phyloP scores from a whole-genome alignment of 495 filamentous ascomycete genomes.

The Bacidia gigantensis region DNA sequence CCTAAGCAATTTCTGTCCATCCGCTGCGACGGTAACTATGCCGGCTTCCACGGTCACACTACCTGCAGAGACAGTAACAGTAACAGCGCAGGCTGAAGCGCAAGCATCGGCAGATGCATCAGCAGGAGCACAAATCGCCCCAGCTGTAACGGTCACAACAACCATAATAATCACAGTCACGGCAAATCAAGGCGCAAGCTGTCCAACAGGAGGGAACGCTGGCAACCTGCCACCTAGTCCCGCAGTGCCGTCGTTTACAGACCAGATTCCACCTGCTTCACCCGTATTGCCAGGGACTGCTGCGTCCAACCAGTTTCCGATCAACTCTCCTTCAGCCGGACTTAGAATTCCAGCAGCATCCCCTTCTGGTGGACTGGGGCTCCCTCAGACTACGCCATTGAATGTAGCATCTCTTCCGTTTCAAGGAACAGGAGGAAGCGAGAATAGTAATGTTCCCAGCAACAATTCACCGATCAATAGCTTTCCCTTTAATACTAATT shows the following conservation, averaged over 20 bases:
- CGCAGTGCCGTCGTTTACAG: background rate
- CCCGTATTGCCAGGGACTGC: background rate
- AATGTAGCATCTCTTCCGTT: background rate
- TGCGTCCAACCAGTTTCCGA: background rate
- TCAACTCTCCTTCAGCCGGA: background rate
- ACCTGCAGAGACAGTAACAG: constrained; percentile 10
- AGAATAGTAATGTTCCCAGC: background rate
- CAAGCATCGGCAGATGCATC: background rate
- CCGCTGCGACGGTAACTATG: constrained; percentile 7
- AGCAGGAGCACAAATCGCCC: background rate
- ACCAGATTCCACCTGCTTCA: background rate
- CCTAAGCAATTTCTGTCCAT: constrained; percentile 2
- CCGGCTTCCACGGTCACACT: constrained; percentile 11
- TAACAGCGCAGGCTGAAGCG: constrained; percentile 10
- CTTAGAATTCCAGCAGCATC: background rate
- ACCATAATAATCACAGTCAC: background rate
- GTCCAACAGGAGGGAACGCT: background rate
- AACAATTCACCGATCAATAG: background rate
- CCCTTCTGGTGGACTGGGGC: background rate
- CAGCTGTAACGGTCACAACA: background rate
- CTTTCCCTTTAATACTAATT: background rate
- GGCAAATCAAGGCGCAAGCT: background rate
- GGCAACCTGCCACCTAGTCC: background rate
- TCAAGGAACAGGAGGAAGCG: background rate
- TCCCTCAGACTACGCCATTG: background rate